A percentile compares a stretch with the other conserved stretches of the same genome.
Conservation (phyloP, 1,284 basidiomycete genomes). For the Ganoderma lingzhi region DNA sequence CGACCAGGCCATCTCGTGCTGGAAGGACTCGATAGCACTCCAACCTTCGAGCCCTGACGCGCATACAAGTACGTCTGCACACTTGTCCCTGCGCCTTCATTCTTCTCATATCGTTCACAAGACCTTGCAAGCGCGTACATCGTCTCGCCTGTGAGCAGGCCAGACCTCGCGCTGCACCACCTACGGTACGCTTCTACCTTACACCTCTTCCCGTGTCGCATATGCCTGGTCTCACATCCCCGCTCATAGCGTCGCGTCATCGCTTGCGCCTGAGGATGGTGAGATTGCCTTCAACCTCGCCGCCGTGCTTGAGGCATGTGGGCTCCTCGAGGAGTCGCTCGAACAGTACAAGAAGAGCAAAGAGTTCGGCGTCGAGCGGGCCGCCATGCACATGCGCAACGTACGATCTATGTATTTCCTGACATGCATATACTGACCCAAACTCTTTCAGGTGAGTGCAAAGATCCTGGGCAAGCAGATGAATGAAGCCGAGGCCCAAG, state of each 20-base stretch:
- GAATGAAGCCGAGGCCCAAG: conserved; percentile 52
- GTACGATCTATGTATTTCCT: conserved; percentile 49
- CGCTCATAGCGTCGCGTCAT: conserved; percentile 78
- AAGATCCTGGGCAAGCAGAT: conserved; percentile 79
- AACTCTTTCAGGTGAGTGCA: conserved; percentile 69
- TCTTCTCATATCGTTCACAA: conserved; percentile 42
- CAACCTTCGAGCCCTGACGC: conserved; percentile 90
- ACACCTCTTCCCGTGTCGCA: conserved; percentile 31
- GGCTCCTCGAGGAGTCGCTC: conserved; percentile 80
- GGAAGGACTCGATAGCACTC: conserved; percentile 87
- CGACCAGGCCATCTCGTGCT: conserved; percentile 84
- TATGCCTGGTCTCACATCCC: not conserved
- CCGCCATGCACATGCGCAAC: conserved; percentile 87
- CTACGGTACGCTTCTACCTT: conserved; percentile 65
- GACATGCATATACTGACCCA: conserved; percentile 19
- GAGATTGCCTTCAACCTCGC: conserved; percentile 96
- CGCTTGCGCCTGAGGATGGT: conserved; percentile 90
- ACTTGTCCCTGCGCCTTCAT: conserved; percentile 19
- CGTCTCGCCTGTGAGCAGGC: conserved; percentile 83
- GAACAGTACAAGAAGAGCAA: conserved; percentile 83
- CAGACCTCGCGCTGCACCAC: conserved; percentile 91
- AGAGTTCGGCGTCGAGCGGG: conserved; percentile 84
- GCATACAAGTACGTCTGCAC: conserved; percentile 80
- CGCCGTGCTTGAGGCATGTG: conserved; percentile 89
- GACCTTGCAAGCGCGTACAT: conserved; percentile 96